Base-by-base conservation (phyloP, 768 basidiomycete genomes). In the Tephrocybe sp. region DNA sequence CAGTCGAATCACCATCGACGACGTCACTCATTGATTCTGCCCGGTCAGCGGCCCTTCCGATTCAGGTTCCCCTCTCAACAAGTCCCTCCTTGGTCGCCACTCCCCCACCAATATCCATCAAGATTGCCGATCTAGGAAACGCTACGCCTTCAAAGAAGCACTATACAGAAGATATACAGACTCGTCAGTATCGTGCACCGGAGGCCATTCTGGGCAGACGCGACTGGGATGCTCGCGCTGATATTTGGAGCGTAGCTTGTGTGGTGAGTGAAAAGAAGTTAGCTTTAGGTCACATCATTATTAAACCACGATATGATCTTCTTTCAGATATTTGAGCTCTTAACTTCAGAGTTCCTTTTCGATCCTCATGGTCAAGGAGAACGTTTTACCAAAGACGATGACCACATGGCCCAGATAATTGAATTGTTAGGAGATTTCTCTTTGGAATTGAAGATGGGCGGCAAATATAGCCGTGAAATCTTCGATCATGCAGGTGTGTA, bases 101-200 rank as follows among this genome's bases (percentile, higher is more conserved):
- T 47, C 60, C 16, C 11, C 77, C 75, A 15, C 79, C 80, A 2
- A 84, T 97, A 57, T 84, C 80, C 16, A 80, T 97, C 63, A 96
- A 97, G 76, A 94, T 97, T 54, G 93, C 93, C 25, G 93, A 97
- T 71, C 72, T 97, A 36, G 93, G 93, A 21, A 97, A 97, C 64
- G 94, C 93, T 21, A 94, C 93, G 28, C 93, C 92, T 13, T 86
- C 89, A n/a, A 86, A 73, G 57, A 84, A 85, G 60, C 92, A 96
- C 64, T 97, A 83, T 64, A 96, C 93, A 8, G 93, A 95, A 61
- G 93, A 94, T 63, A 96, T 95, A 56, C 94, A 96, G 70, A 97
- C 93, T n/a, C 82, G 93, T 35, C 93, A 96, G 64, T 97, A 97
- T 65, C 87, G 93, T 53, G 82, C 89, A 22, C 93, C 93, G n/a